Percentiles rank a stretch among this genome's conserved stretches.
Conservation (phyloP, 768 basidiomycete species). For the Tylopilus sp. region DNA sequence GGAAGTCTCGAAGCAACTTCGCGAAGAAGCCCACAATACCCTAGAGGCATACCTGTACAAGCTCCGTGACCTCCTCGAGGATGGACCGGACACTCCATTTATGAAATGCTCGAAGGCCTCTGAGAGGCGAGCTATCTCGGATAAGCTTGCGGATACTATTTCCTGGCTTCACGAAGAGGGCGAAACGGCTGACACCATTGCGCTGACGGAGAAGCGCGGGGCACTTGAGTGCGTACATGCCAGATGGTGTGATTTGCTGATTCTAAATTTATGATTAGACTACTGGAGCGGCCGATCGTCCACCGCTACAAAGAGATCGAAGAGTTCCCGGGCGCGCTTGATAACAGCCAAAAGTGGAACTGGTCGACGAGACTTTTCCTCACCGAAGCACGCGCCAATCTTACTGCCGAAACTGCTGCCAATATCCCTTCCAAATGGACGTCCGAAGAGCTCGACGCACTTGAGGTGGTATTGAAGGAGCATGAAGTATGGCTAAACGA, state of each 20-base stretch:
- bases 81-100: conserved; percentile 68
- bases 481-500: conserved; percentile 83
- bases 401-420: conserved; percentile 59
- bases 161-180: conserved; percentile 83
- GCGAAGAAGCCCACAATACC: conserved; percentile 87
- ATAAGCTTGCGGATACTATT: conserved; percentile 70
- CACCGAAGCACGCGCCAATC: conserved; percentile 68
- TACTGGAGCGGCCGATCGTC: conserved; percentile 76
- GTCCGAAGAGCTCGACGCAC: conserved; percentile 72
- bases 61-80: conserved; percentile 75
- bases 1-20: conserved; percentile 71
- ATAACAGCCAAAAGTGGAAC: conserved; percentile 82
- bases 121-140: conserved; percentile 66
- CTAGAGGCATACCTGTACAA: conserved; percentile 95
- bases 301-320: conserved; percentile 88
- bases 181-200: conserved; percentile 75
- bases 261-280: conserved; percentile 39
- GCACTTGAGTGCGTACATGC: conserved; percentile 69
- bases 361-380: conserved; percentile 89
- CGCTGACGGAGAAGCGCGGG: conserved; percentile 71
- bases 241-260: not conserved
- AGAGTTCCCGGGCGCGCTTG: conserved; percentile 78
- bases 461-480: conserved; percentile 74
- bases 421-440: conserved; percentile 80
- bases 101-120: conserved; percentile 74